Conservation (phyloP, 768 basidiomycete genomes). For the Tulasnella calospora region DNA sequence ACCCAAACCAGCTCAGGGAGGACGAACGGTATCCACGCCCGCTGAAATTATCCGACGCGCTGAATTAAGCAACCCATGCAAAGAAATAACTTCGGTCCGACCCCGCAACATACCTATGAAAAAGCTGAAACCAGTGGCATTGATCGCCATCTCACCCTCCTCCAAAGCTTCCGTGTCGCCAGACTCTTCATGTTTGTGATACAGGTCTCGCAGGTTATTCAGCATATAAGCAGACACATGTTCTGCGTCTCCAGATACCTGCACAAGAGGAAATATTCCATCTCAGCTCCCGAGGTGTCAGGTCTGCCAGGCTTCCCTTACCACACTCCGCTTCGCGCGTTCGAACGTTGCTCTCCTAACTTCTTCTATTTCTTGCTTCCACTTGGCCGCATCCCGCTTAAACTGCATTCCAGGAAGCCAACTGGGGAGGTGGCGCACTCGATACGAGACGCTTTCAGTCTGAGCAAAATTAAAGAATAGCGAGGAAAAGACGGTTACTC, state of each 20-base stretch:
- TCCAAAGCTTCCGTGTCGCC: neutral
- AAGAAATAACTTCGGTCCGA: neutral
- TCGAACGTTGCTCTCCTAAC: neutral
- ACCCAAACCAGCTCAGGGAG: neutral
- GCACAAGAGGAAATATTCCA: neutral
- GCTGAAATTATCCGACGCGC: neutral
- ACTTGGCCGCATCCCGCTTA: conserved; percentile 2
- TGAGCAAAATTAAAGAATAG: neutral
- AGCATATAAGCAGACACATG: neutral
- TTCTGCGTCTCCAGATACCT: neutral
- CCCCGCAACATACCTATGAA: neutral
- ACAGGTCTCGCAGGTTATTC: neutral
- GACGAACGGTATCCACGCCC: neutral
- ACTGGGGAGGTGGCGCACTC: neutral
- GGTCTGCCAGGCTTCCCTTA: neutral
- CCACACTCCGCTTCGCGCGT: conserved; percentile 4
- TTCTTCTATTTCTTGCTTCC: neutral
- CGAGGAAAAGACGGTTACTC: neutral
- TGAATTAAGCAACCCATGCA: neutral
- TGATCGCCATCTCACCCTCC: neutral
- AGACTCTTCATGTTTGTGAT: neutral
- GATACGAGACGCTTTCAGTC: neutral
- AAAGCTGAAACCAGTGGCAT: neutral
- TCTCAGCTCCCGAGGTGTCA: neutral
- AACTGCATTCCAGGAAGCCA: conserved; percentile 13